phyloP scores from a whole-genome alignment of 2,329 filamentous ascomycete species.

The Salinomyces thailandicus region DNA sequence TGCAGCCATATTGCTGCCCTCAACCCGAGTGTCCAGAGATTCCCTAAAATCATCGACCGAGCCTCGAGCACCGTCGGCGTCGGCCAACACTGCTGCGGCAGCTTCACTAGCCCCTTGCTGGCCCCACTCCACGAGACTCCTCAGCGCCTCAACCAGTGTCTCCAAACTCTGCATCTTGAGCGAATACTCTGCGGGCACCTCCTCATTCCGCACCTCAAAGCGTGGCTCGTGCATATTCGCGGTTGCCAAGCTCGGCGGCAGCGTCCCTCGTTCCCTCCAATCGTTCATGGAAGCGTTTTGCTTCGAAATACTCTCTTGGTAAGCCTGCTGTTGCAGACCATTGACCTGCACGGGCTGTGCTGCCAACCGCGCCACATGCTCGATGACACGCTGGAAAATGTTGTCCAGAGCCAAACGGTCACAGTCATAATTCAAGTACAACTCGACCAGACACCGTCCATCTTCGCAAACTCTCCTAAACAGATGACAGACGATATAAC shows the following conservation, averaged over 20 bases:
- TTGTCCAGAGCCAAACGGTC: constrained; percentile 88
- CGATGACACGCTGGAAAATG: constrained; percentile 88
- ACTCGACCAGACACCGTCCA: constrained; percentile 79
- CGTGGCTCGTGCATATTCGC: constrained; percentile 50
- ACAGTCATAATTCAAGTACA: constrained; percentile 97
- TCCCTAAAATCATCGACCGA: constrained; percentile 55
- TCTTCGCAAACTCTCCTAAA: constrained; percentile 76
- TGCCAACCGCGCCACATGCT: constrained; percentile 81
- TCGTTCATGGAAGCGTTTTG: constrained; percentile 41
- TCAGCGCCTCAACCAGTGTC: constrained; percentile 74
- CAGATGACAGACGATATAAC: constrained; percentile 71
- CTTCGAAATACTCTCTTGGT: constrained; percentile 65
- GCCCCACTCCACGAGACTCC: constrained; percentile 90
- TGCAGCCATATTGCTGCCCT: constrained; percentile 37
- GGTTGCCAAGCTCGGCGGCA: constrained; percentile 78
- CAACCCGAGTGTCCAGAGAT: constrained; percentile 59
- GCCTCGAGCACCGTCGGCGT: constrained; percentile 33
- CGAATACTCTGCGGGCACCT: constrained; percentile 78
- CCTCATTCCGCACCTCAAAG: constrained; percentile 48
- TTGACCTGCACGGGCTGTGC: constrained; percentile 68
- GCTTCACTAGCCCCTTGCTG: constrained; percentile 49
- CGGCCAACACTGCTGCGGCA: constrained; percentile 30
- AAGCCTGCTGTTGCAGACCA: constrained; percentile 69
- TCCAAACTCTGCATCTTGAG: constrained; percentile 86
- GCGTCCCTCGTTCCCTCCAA: constrained; percentile 75